Conservation (phyloP, 2,329 filamentous ascomycete species). For the Simplicillium sp. region DNA sequence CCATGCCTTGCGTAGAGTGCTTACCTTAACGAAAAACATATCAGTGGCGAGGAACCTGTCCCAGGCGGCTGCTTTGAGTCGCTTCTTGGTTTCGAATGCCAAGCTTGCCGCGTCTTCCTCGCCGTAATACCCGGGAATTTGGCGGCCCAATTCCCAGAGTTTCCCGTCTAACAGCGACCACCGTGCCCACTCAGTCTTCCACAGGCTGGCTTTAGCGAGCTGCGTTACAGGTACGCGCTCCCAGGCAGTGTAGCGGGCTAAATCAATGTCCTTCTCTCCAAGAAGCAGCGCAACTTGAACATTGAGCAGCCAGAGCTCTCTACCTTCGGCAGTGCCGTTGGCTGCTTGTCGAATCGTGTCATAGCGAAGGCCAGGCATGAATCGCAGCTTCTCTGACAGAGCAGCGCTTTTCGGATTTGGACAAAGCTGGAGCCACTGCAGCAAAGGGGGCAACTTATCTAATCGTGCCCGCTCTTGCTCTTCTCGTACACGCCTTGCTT, state of each 20-base stretch:
- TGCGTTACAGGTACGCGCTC: constrained; percentile 41
- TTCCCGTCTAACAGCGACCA: constrained; percentile 43
- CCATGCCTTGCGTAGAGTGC: constrained; percentile 37
- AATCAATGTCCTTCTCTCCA: constrained; percentile 52
- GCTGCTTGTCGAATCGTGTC: constrained; percentile 49
- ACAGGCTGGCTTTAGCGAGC: constrained; percentile 49
- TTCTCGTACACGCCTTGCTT: constrained; percentile 38
- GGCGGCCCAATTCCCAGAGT: constrained; percentile 41
- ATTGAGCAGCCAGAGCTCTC: constrained; percentile 58
- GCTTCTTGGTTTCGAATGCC: constrained; percentile 31
- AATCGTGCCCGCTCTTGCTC: constrained; percentile 46
- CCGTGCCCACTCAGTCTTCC: constrained; percentile 46
- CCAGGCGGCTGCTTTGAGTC: constrained; percentile 38
- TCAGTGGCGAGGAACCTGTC: constrained; percentile 47
- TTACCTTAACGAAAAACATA: constrained; percentile 48
- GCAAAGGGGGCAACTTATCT: constrained; percentile 47
- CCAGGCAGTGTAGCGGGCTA: constrained; percentile 53
- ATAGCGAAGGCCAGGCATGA: constrained; percentile 51
- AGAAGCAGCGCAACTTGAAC: constrained; percentile 54
- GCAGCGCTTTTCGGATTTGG: constrained; percentile 39
- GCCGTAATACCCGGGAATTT: constrained; percentile 43
- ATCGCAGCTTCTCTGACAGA: constrained; percentile 44
- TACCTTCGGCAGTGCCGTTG: constrained; percentile 43
- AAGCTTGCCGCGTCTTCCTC: constrained; percentile 32
- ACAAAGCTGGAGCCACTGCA: constrained; percentile 50